phyloP scores from a whole-genome alignment of 768 basidiomycete species.

The Trametes gibbosa region DNA sequence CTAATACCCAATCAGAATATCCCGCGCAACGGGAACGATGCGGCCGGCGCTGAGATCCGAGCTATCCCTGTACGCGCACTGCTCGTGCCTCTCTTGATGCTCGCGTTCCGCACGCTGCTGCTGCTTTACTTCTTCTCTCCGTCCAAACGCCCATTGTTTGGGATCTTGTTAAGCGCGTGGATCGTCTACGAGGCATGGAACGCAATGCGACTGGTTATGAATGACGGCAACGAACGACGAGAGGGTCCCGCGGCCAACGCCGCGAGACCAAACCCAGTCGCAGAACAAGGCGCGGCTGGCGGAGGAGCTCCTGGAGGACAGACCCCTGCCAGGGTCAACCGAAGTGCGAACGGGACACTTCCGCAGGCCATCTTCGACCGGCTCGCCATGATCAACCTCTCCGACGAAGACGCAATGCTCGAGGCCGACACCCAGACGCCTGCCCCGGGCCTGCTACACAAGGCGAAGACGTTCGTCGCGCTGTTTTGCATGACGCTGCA shows the following conservation, averaged over 20 bases:
- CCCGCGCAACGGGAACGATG: slow-evolving; percentile 35
- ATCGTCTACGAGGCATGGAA: slow-evolving; percentile 76
- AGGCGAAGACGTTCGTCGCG: slow-evolving; percentile 49
- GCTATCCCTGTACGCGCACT: slow-evolving; percentile 67
- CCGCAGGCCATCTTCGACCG: slow-evolving; percentile 39
- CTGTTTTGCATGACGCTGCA: slow-evolving; percentile 62
- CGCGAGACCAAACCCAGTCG: background rate
- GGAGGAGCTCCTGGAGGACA: background rate
- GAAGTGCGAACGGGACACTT: background rate
- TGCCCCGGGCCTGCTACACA: slow-evolving; percentile 51
- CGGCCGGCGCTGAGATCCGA: slow-evolving; percentile 38
- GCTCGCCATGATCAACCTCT: slow-evolving; percentile 56
- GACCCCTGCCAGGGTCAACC: background rate
- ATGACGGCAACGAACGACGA: slow-evolving; percentile 29
- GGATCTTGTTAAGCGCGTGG: slow-evolving; percentile 63
- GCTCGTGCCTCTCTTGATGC: slow-evolving; percentile 62
- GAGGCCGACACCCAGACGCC: slow-evolving; percentile 28
- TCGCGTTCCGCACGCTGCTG: slow-evolving; percentile 64
- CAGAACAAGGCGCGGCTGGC: background rate
- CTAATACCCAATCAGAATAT: slow-evolving; percentile 29
- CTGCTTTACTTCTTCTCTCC: slow-evolving; percentile 79
- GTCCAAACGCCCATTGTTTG: slow-evolving; percentile 67
- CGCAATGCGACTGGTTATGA: slow-evolving; percentile 50
- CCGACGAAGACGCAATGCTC: slow-evolving; percentile 52
- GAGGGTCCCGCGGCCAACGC: slow-evolving; percentile 14